Base-by-base conservation (phyloP, 768 basidiomycete species). In the Mycena haematopus region DNA sequence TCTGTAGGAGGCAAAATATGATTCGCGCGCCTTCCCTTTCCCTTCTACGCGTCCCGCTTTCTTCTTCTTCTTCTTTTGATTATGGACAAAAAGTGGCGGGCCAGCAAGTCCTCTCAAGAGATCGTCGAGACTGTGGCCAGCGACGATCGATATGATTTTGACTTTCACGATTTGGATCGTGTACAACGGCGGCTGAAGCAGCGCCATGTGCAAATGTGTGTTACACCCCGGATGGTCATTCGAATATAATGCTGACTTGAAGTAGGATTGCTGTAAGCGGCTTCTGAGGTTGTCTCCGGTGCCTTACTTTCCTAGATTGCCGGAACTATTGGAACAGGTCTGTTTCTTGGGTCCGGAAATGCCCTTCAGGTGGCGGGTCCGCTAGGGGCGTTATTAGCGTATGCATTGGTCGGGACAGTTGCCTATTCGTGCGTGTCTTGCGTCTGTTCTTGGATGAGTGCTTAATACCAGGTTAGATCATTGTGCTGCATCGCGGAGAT, bases 191-290 rank as follows among this genome's bases (percentile, higher is more conserved):
- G 84, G 38, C 81, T 92, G 38, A 86, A 90, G 75, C 89, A 91
- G 74, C 85, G 90, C 31, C 90, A 91, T 84, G 86, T 90, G 15
- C 90, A 91, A 72, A 92, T 92, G 90, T 87, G 69, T 56, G 84
- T 51, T 46, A 22, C 17, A 24, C 49, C 51, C 24, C 25, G 42
- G 38, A 25, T 56, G 24, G 46, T 17, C 19, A 58, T 21, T 14
- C 2, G 14, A 44, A 21, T 40, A 25, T 62, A 60, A 29, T 40
- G 36, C 56, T 52, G 24, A 61, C 45, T 22, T 36, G 46, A 1
- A 40, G 13, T 62, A 85, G 85, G 85, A 89, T 89, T 74, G 88
- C 88, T 63, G 88, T 89, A 66, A 73, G 84, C 71, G 8, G 54
- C 22, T 56, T 51, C 53, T 57, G 29, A 9, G 21, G n/a, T 19